phyloP scores from a whole-genome alignment of 495 filamentous ascomycete genomes.

The Lophium mytilinum region DNA sequence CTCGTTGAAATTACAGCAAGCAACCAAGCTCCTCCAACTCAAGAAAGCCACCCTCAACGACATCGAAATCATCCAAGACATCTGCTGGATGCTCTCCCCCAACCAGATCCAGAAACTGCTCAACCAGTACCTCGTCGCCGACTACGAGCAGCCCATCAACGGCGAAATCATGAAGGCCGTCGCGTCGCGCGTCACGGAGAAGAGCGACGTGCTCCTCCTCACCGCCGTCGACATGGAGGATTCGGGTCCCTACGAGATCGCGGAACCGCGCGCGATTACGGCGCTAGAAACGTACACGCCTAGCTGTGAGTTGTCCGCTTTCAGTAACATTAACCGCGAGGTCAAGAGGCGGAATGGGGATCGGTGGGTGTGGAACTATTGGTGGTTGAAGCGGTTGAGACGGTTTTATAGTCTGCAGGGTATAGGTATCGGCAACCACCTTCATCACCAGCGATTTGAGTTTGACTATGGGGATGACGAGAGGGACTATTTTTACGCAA shows the following conservation, averaged over 20 bases:
- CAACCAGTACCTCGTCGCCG: slow-evolving; percentile 97
- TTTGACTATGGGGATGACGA: no score
- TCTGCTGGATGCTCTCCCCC: slow-evolving; percentile 99
- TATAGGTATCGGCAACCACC: no score
- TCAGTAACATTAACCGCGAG: no score
- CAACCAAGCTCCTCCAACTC: slow-evolving; percentile 94
- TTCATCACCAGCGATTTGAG: not conserved
- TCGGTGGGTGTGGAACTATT: no score
- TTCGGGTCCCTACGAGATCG: slow-evolving; percentile 98
- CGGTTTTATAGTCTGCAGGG: no score
- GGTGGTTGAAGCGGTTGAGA: no score
- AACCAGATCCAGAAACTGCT: slow-evolving; percentile 99
- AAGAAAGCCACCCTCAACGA: slow-evolving; percentile 99
- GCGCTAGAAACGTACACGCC: slow-evolving; percentile 97
- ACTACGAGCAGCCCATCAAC: slow-evolving; percentile 99
- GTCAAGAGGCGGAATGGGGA: no score
- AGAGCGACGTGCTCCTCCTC: slow-evolving; percentile 90
- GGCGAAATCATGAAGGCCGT: slow-evolving; percentile 99
- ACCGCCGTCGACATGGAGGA: slow-evolving; percentile 98
- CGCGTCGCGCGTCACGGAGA: slow-evolving; percentile 92
- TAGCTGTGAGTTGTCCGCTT: slow-evolving; percentile 56
- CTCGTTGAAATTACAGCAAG: slow-evolving; percentile 60
- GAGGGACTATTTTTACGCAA: no score
- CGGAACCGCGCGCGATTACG: slow-evolving; percentile 90
- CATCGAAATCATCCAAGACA: slow-evolving; percentile 99